These are phyloP conservation scores for Zoysia japonica DNA, from an alignment of 176 grass and related monocot genomes.

Conservation along the genomic window DNA sequence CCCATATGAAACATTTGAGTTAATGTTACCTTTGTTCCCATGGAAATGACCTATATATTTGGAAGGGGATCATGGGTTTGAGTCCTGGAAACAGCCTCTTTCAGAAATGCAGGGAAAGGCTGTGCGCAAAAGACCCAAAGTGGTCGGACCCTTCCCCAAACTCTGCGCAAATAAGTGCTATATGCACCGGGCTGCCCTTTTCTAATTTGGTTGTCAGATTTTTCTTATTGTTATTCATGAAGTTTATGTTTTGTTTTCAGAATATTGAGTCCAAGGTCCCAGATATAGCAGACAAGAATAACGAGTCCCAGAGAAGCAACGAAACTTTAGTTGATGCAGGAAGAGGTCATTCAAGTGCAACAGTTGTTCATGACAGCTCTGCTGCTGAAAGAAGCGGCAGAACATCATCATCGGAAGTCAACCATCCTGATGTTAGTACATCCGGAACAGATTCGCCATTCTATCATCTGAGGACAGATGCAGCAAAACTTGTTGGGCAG, in stretches of 20 bases:
- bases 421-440: slow-evolving; percentile 49
- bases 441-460: slow-evolving; percentile 70
- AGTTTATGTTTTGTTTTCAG: slow-evolving; percentile 38
- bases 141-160: too few species aligned
- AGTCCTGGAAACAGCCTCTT: too few species aligned
- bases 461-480: slow-evolving; percentile 85
- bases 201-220: slow-evolving; percentile 20
- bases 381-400: slow-evolving; percentile 35
- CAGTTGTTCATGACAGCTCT: slow-evolving; percentile 39
- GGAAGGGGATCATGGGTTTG: too few species aligned
- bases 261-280: slow-evolving; percentile 37
- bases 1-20: not conserved
- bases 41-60: slow-evolving; percentile 1
- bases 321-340: slow-evolving; percentile 54
- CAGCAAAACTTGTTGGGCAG: slow-evolving; percentile 67
- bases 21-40: not conserved
- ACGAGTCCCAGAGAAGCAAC: slow-evolving; percentile 40
- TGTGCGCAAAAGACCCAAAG: too few species aligned
- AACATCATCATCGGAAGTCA: slow-evolving; percentile 47
- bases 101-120: too few species aligned
- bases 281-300: slow-evolving; percentile 43
- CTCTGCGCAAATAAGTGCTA: too few species aligned
- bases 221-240: slow-evolving; percentile 34
- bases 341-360: slow-evolving; percentile 45
- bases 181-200: not conserved